Evolutionary conservation across 2,329 filamentous ascomycete genomes (phyloP).

Genomic region (Colletotrichum cuscutae): DNA sequence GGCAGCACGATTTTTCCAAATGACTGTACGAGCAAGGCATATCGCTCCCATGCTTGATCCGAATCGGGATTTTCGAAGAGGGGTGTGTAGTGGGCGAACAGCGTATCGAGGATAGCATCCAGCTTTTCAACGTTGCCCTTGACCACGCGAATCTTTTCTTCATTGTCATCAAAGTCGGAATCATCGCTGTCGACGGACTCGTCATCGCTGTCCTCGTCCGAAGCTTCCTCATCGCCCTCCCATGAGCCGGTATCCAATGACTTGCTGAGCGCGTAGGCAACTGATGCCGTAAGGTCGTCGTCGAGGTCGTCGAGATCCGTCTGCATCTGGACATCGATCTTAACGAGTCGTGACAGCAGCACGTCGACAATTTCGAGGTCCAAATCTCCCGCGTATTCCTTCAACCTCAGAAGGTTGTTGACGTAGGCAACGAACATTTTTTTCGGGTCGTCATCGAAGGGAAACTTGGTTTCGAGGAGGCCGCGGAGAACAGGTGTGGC

Average conservation of each 20-base stretch:
- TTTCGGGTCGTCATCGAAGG: conserved; percentile 79
- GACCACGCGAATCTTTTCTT: conserved; percentile 74
- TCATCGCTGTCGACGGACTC: conserved; percentile 80
- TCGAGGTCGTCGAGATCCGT: conserved; percentile 92
- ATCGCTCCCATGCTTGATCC: conserved; percentile 75
- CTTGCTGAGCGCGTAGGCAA: conserved; percentile 63
- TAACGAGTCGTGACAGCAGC: conserved; percentile 87
- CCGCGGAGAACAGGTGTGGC: conserved; percentile 76
- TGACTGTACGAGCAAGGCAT: conserved; percentile 83
- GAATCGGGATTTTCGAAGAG: conserved; percentile 76
- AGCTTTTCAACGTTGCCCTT: conserved; percentile 90
- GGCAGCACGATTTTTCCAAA: conserved; percentile 91
- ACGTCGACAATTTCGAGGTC: conserved; percentile 84
- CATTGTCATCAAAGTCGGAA: conserved; percentile 71
- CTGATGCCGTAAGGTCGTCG: conserved; percentile 82
- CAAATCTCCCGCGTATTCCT: conserved; percentile 81
- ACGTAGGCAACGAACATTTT: conserved; percentile 89
- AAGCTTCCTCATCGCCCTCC: conserved; percentile 65
- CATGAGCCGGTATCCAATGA: conserved; percentile 51
- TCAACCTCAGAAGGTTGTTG: conserved; percentile 81
- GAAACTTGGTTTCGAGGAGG: conserved; percentile 76
- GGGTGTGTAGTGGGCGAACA: conserved; percentile 85
- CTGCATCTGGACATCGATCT: conserved; percentile 96
- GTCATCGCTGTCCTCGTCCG: conserved; percentile 73
- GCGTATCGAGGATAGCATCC: conserved; percentile 86